These are phyloP conservation scores for Trichoderma sp. DNA, from an alignment of 2,329 filamentous ascomycete genomes.

Conservation along the genomic window DNA sequence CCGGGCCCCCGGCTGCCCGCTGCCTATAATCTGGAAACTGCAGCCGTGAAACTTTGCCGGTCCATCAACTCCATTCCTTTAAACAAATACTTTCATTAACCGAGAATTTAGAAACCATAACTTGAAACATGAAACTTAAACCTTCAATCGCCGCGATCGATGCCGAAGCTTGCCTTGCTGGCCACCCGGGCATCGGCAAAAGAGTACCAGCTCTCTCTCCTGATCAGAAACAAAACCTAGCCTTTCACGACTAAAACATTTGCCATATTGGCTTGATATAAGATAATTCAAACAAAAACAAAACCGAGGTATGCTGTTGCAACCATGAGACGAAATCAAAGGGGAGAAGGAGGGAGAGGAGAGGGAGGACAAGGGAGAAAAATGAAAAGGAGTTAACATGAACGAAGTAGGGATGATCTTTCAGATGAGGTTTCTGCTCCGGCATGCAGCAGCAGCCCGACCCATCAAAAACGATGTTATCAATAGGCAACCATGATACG, in stretches of 20 bases:
- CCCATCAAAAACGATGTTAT: background rate
- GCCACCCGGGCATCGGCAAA: background rate
- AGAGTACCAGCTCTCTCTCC: background rate
- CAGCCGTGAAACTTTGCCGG: background rate
- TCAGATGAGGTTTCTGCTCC: background rate
- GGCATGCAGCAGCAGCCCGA: background rate
- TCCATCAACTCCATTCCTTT: background rate
- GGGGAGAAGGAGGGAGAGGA: background rate
- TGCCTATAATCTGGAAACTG: background rate
- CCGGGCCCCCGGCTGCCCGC: background rate
- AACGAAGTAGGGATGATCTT: slow-evolving; percentile 1
- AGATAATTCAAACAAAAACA: background rate
- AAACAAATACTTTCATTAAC: background rate
- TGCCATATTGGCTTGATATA: background rate
- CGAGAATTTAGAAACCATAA: background rate
- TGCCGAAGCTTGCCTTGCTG: background rate
- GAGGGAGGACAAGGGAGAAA: background rate
- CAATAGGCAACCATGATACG: background rate
- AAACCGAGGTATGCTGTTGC: background rate
- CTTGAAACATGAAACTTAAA: background rate
- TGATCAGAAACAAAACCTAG: background rate
- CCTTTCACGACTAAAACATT: background rate
- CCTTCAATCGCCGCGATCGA: background rate
- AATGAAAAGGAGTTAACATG: background rate
- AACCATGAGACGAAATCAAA: background rate